Percentiles rank a stretch among this genome's conserved stretches.
These are phyloP conservation scores for Xylariaceae sp. DNA, from an alignment of 2,329 filamentous ascomycete genomes.

Conservation along the genomic window DNA sequence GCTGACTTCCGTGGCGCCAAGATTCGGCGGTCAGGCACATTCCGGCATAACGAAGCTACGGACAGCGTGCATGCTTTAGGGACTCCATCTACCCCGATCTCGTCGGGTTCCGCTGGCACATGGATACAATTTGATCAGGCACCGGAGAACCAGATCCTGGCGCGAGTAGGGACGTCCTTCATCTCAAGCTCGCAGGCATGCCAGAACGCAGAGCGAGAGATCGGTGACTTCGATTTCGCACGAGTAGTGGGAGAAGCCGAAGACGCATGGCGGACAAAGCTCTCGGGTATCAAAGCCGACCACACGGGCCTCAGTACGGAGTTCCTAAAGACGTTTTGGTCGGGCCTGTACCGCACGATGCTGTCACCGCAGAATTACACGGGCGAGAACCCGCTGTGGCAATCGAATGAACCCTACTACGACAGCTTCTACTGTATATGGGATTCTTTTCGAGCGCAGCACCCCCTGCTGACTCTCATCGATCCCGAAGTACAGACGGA, in stretches of 20 bases:
- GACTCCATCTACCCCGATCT: slow-evolving; percentile 31
- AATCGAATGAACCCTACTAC: slow-evolving; percentile 64
- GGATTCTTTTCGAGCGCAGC: slow-evolving; percentile 68
- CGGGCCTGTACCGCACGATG: slow-evolving; percentile 61
- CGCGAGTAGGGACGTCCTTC: slow-evolving; percentile 68
- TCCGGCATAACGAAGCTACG: slow-evolving; percentile 43
- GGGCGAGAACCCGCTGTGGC: slow-evolving; percentile 67
- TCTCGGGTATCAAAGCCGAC: slow-evolving; percentile 54
- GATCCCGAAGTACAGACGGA: slow-evolving; percentile 62
- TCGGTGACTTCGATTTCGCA: slow-evolving; percentile 60
- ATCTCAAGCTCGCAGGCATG: slow-evolving; percentile 64
- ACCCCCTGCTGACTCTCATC: slow-evolving; percentile 65
- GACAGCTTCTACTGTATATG: slow-evolving; percentile 66
- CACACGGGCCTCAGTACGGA: slow-evolving; percentile 48
- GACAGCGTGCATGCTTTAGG: slow-evolving; percentile 24
- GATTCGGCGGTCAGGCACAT: slow-evolving; percentile 53
- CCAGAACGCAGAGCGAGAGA: slow-evolving; percentile 60
- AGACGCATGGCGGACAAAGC: slow-evolving; percentile 56
- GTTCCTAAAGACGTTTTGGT: slow-evolving; percentile 63
- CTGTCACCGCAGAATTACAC: slow-evolving; percentile 72
- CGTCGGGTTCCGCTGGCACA: slow-evolving; percentile 43
- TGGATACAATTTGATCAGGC: slow-evolving; percentile 56
- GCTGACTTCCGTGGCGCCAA: slow-evolving; percentile 52
- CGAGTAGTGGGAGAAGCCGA: slow-evolving; percentile 48
- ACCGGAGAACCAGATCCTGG: slow-evolving; percentile 47